phyloP scores from a whole-genome alignment of 805 yeast species.

The Candida argentea region DNA sequence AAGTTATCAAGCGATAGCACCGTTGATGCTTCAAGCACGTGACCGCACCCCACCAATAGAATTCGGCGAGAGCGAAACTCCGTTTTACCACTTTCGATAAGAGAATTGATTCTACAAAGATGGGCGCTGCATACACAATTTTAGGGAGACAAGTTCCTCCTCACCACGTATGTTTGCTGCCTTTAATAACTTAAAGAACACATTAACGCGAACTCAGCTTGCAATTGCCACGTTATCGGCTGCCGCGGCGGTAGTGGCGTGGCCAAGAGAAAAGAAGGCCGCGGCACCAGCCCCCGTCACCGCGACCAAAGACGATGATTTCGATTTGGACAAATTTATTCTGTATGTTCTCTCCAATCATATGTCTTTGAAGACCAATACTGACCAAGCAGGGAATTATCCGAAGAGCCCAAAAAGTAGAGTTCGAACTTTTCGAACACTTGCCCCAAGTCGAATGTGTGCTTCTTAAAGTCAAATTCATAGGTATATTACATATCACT shows the following conservation, averaged over 20 bases:
- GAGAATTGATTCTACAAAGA: conserved; percentile 10
- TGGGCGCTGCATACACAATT: conserved; percentile 34
- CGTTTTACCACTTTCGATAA: no score
- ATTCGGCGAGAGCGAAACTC: no score
- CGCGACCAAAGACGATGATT: conserved; percentile 27
- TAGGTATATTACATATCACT: no score
- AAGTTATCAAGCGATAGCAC: no score
- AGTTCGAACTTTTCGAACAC: no score
- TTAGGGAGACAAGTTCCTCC: conserved; percentile 37
- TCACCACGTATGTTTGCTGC: conserved; percentile 27
- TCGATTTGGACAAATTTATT: conserved; percentile 33
- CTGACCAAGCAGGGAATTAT: conserved; percentile 33
- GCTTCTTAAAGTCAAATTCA: no score
- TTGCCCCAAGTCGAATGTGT: no score
- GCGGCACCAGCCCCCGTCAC: conserved; percentile 14
- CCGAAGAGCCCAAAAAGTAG: no score
- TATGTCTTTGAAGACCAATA: conserved; percentile 8
- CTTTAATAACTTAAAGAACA: no score
- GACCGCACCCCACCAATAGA: no score
- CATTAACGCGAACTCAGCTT: conserved; percentile 19
- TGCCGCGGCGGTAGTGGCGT: conserved; percentile 26
- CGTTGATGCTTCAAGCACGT: no score
- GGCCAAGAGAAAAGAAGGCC: conserved; percentile 23
- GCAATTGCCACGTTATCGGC: conserved; percentile 31
- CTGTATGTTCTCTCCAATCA: conserved; percentile 22